These are phyloP conservation scores for Malassezia cuniculi DNA, from an alignment of 1,284 basidiomycete species.

Conservation along the genomic window DNA sequence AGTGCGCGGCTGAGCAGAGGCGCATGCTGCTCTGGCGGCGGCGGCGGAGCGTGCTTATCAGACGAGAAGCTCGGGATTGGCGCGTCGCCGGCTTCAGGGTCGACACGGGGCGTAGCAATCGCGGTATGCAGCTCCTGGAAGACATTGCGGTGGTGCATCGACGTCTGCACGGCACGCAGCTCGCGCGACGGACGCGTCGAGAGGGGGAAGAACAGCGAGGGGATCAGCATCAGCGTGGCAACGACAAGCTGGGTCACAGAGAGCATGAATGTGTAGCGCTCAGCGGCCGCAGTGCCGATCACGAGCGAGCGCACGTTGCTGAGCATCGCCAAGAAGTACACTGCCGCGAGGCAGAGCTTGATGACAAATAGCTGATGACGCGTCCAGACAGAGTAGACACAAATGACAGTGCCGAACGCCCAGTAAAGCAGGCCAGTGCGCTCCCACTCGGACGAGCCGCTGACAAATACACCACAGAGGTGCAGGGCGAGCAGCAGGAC, in stretches of 20 bases:
- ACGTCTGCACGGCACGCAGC: conserved; percentile 30
- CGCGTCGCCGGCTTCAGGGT: neutral
- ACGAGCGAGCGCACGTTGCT: conserved; percentile 32
- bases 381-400: conserved; percentile 19
- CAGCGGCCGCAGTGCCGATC: conserved; percentile 9
- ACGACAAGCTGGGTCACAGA: conserved; percentile 18
- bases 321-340: conserved; percentile 21
- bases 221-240: conserved; percentile 17
- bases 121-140: conserved; percentile 31
- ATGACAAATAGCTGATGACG: conserved; percentile 27
- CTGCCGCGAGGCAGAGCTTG: conserved; percentile 26
- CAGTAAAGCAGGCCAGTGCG: conserved; percentile 21
- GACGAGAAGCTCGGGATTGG: conserved; percentile 1
- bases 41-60: conserved; percentile 8
- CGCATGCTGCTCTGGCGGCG: conserved; percentile 34
- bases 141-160: conserved; percentile 27
- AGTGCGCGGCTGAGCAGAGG: conserved; percentile 32
- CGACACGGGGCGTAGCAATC: conserved; percentile 29
- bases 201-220: conserved; percentile 31
- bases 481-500: conserved; percentile 18
- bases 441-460: conserved; percentile 14
- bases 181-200: conserved; percentile 9
- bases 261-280: no score
- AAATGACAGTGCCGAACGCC: conserved; percentile 27
- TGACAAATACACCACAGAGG: conserved; percentile 17